Base-by-base conservation (phyloP, 352 stramenopile species). In the Globisporangium carolinianum region DNA sequence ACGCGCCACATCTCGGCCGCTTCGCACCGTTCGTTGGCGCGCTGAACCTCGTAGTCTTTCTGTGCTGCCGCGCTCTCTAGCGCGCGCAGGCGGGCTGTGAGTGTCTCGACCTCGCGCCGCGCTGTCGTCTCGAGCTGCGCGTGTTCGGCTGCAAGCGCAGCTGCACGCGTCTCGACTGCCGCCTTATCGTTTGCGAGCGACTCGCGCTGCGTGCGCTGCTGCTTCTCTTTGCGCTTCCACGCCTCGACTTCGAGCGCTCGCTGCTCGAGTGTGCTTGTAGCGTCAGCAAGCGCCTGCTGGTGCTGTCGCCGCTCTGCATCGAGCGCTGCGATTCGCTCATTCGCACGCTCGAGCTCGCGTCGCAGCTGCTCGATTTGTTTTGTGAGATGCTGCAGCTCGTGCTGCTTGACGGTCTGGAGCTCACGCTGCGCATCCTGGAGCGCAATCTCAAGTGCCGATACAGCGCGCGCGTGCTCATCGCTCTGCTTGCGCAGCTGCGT, bases 21-120 rank as follows among this genome's bases (percentile, higher is more conserved):
- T 15, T 63, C 57, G 52, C 80, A 83, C 18, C 64, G 64, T 54
- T 83, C 73, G 58, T 83, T 67, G 7, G 76, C 53, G 9, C 71
- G 66, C 17, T 58, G 55, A 12, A 65, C 53, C 60, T 85, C 75
- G 56, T 85, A 85, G 32, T 85, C 75, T 48, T 76, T 83, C 56
- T 80, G 72, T 0, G 70, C 66, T 48, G 79, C 62, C 24, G 73
- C 64, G 14, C 63, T 75, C 60, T 85, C 75, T 6, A 85, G 60
- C 24, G 82, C 75, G 10, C 72, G 75, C 15, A 76, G 47, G 1
- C 65, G 67, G 55, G 73, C 79, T 41, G 47, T 75, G 46, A 80
- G 56, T 43, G 79, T 81, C 38, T 84, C 74, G 14, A 41, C n/a
- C 47, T 84, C 74, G 12, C 77, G 56, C 36, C 68, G 67, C 37